Evolutionary conservation across 768 basidiomycete genomes (phyloP).

Genomic region (Saitozyma podzolica): DNA sequence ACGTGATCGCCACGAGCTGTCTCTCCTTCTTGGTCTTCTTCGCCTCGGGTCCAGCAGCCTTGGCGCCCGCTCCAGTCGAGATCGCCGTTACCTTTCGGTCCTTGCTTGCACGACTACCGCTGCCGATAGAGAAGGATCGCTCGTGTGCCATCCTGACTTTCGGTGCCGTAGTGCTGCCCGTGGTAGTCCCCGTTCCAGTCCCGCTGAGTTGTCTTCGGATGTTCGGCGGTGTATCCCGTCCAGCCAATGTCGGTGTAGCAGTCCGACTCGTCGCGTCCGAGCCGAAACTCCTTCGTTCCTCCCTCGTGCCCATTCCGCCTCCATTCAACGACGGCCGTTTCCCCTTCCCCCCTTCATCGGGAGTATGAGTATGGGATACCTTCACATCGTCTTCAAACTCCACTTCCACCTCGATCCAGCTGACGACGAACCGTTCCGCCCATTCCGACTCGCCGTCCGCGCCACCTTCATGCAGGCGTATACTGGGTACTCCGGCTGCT

Average conservation of each 20-base stretch:
- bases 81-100: neutral
- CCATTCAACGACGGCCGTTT: too few relatives aligned
- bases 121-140: neutral
- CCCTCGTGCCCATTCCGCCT: constrained; percentile 20
- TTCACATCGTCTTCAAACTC: constrained; percentile 10
- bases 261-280: constrained; percentile 23
- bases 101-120: neutral
- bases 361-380: too few relatives aligned
- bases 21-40: constrained; percentile 17
- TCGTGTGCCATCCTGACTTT: neutral
- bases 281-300: constrained; percentile 37
- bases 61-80: neutral
- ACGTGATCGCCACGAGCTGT: constrained; percentile 51
- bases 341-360: too few relatives aligned
- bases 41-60: neutral
- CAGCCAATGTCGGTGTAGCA: constrained; percentile 19
- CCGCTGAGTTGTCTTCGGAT: too few relatives aligned
- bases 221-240: constrained; percentile 2
- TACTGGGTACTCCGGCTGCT: constrained; percentile 25
- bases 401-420: constrained; percentile 44
- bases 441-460: constrained; percentile 23
- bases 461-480: constrained; percentile 20
- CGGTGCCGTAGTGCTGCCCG: too few relatives aligned
- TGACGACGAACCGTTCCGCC: constrained; percentile 47
- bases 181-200: too few relatives aligned